Conservation (phyloP, 306 rosid species). For the Gynostemma pentaphyllum region DNA sequence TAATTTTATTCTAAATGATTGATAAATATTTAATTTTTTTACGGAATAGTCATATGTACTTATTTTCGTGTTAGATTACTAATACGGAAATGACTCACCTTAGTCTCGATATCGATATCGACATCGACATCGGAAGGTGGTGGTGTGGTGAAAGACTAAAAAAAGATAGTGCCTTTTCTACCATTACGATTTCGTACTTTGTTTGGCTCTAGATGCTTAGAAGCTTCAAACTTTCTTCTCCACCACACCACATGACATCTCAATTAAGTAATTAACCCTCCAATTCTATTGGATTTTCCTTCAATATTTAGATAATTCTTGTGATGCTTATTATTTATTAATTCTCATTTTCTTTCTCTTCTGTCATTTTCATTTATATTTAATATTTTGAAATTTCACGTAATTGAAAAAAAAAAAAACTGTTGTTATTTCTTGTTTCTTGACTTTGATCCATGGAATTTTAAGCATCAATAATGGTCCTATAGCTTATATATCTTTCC, state of each 20-base stretch:
- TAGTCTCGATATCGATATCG: no score
- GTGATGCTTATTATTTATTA: background rate
- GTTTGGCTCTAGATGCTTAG: background rate
- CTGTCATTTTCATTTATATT: background rate
- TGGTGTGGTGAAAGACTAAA: no score
- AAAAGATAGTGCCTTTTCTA: background rate
- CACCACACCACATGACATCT: slow-evolving; percentile 4
- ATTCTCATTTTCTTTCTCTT: background rate
- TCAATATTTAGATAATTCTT: background rate
- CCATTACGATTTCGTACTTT: no score
- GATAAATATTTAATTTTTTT: no score
- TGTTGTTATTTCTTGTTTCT: no score
- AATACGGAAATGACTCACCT: no score
- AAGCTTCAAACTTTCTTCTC: slow-evolving; percentile 1
- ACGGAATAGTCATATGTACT: no score
- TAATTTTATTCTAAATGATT: no score
- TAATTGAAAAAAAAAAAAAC: background rate
- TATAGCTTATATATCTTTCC: background rate
- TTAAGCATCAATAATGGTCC: background rate
- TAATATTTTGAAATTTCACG: background rate
- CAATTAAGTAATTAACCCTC: background rate
- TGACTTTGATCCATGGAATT: background rate
- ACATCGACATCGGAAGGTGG: no score
- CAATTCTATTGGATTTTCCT: background rate
- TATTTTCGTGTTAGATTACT: no score